Percentiles rank a stretch among this genome's conserved stretches.
Conservation (phyloP, 2,329 filamentous ascomycete genomes). For the Lomentospora prolificans region DNA sequence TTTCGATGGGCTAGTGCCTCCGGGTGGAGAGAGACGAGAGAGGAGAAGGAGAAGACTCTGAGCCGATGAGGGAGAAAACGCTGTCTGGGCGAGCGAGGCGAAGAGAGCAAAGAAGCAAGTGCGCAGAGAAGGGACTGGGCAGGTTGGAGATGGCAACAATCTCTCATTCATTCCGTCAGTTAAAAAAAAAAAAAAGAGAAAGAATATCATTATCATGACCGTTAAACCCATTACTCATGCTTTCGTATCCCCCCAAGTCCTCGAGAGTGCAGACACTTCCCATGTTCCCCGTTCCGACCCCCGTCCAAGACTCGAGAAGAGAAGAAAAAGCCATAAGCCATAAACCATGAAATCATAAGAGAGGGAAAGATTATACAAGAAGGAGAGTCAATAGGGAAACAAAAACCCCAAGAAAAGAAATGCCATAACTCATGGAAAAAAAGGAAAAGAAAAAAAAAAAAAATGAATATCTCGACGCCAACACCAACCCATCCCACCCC, state of each 20-base stretch:
- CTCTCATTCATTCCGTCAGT: not conserved
- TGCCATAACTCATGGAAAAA: not conserved
- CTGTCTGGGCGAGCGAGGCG: not conserved
- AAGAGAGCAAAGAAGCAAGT: not conserved
- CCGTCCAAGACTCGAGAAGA: not conserved
- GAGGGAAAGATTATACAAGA: not conserved
- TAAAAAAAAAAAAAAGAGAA: too few relatives aligned
- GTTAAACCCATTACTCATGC: conserved; percentile 3
- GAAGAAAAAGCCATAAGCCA: not conserved
- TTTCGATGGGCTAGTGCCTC: conserved; percentile 2
- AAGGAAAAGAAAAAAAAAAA: not conserved
- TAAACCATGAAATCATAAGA: not conserved
- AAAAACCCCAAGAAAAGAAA: not conserved
- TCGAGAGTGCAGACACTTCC: too few relatives aligned
- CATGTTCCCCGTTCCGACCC: too few relatives aligned
- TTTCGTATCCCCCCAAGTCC: not conserved
- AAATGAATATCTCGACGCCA: too few relatives aligned
- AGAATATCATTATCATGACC: not conserved
- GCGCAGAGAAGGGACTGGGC: not conserved
- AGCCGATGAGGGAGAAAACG: not conserved
- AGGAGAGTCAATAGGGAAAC: not conserved
- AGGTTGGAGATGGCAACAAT: not conserved
- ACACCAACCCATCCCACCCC: too few relatives aligned
- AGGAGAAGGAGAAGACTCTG: not conserved
- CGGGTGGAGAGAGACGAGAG: not conserved